Conservation (phyloP, 176 grass and related monocot genomes). For the Cenchrus americanus region DNA sequence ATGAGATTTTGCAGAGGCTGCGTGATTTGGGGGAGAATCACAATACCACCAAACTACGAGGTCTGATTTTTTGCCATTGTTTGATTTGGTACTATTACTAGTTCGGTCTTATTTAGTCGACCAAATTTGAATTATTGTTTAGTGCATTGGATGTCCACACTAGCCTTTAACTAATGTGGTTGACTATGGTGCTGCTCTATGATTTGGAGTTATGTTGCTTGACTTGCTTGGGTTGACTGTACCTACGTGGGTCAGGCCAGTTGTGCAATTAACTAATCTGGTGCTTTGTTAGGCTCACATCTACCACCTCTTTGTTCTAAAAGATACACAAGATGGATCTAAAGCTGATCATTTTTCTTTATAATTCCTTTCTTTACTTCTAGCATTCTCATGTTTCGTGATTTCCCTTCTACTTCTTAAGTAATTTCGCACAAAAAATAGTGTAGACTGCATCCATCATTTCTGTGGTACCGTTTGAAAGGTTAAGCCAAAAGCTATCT, state of each 20-base stretch:
- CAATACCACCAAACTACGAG: constrained; percentile 56
- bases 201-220: background rate
- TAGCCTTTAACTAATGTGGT: background rate
- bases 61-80: constrained; percentile 20
- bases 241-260: background rate
- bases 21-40: constrained; percentile 41
- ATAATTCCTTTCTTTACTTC: background rate
- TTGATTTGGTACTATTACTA: background rate
- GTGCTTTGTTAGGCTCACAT: background rate
- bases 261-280: constrained; percentile 12
- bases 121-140: background rate
- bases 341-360: background rate
- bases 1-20: constrained; percentile 68
- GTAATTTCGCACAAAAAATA: background rate
- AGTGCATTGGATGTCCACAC: constrained; percentile 5
- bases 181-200: background rate
- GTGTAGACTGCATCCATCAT: background rate
- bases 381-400: background rate
- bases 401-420: background rate
- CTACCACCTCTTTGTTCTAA: background rate
- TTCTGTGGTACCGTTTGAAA: background rate
- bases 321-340: background rate
- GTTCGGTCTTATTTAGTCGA: constrained; percentile 6
- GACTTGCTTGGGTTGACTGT: background rate
- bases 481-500: background rate